Evolutionary conservation across 2,329 filamentous ascomycete genomes (phyloP), one percentile per base, ranked within the genome.

Genomic region (Cercospora nicotianae): DNA sequence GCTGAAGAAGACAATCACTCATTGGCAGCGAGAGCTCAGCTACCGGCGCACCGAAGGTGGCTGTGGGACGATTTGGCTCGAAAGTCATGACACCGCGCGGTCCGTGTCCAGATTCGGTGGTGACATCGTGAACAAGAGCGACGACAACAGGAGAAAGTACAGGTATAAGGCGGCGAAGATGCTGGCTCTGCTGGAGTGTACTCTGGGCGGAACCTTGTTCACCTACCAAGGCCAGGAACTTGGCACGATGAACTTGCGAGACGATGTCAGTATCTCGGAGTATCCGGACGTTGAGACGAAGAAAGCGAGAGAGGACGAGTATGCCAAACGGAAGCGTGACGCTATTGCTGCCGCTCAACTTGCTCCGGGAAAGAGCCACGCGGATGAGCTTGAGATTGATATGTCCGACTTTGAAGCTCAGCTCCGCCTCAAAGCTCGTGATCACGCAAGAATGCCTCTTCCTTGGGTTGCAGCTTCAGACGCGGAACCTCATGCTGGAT

Each of bases 211-310:
- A 9, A 89, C 88, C 0, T 82, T 87, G 0, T 90, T 89, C 72
- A 78, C 90, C 13, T 90, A 89, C 75, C 88, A 90, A 75, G 89
- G 88, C 12, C 87, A 90, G 75, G 89, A 90, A 78, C 80, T 90
- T 30, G 88, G 87, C 13, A 88, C 89, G 84, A 81, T 82, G 31
- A 90, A 90, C 72, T 81, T 89, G 3, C 87, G 87, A 3, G 78
- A 79, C 9, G 81, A 84, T 3, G 89, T 89, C 85, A 79, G 80
- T 0, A 86, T 90, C 58, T 80, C 85, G 3, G 81, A 83, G 72
- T 93, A 91, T 78, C 87, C 88, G 75, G 91, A 93, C 70, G 83
- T 93, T 45, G 85, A 89, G 68, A 76, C 78, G 30, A 75, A 77
- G 55, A 61, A 48, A 6, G 66, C 66, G 2, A 39, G 42, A 13